Conservation (phyloP, 2,329 filamentous ascomycete species). For the Sporothrix schenckii region DNA sequence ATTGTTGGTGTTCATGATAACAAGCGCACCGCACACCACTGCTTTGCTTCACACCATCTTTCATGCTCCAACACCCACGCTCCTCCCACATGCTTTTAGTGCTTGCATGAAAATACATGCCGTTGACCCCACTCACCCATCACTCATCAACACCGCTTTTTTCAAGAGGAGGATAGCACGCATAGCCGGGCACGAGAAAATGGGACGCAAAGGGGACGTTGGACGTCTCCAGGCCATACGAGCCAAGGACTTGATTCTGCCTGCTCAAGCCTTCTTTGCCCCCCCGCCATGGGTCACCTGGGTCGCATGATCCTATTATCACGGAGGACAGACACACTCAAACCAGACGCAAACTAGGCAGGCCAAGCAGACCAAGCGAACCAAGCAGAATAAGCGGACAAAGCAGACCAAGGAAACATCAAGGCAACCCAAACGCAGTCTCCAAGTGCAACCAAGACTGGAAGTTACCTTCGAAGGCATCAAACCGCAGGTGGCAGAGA, state of each 20-base stretch:
- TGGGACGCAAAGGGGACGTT: neutral
- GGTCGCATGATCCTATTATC: slow-evolving; percentile 22
- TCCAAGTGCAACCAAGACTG: neutral
- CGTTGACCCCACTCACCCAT: slow-evolving; percentile 25
- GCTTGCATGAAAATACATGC: slow-evolving; percentile 21
- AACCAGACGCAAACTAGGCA: neutral
- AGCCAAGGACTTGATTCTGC: slow-evolving; percentile 7
- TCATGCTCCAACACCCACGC: slow-evolving; percentile 3
- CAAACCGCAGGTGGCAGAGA: neutral
- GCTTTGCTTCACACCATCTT: slow-evolving; percentile 21
- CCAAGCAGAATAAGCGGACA: slow-evolving; percentile 2
- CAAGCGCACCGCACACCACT: neutral
- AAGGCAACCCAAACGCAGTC: neutral
- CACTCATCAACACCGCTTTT: slow-evolving; percentile 27
- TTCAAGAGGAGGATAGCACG: neutral
- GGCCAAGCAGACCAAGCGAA: slow-evolving; percentile 7
- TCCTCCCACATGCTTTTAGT: slow-evolving; percentile 16
- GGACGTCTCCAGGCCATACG: neutral
- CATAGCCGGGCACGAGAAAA: neutral
- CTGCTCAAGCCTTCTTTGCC: slow-evolving; percentile 14
- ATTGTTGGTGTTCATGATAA: neutral
- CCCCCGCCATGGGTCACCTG: slow-evolving; percentile 13
- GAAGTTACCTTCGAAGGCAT: neutral
- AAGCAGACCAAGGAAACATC: neutral
- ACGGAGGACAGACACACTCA: slow-evolving; percentile 23